Conservation (phyloP, 208 protist species). For the Vickermania ingenoplastis region DNA sequence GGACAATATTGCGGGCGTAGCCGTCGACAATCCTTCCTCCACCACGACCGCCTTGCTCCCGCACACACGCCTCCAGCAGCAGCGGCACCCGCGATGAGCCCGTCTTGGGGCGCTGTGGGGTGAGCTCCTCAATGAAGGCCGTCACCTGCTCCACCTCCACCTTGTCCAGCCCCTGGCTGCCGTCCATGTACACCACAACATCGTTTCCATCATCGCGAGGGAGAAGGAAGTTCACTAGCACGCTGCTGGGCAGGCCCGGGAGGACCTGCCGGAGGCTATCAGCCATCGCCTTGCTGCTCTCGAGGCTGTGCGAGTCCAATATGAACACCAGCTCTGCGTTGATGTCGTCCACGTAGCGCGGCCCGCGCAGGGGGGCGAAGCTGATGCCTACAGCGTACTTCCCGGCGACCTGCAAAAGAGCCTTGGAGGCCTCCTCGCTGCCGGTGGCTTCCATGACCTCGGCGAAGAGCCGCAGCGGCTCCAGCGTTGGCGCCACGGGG, state of each 20-base stretch:
- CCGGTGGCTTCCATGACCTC: not conserved
- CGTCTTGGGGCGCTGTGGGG: conserved; percentile 14
- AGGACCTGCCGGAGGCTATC: conserved; percentile 18
- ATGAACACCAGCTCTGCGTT: conserved; percentile 70
- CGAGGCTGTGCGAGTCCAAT: conserved; percentile 36
- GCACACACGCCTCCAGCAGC: conserved; percentile 22
- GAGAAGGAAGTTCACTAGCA: conserved; percentile 44
- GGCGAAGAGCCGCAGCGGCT: conserved; percentile 25
- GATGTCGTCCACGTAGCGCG: conserved; percentile 3
- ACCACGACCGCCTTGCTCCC: conserved; percentile 4
- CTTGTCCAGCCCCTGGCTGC: conserved; percentile 10
- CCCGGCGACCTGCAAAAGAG: not conserved
- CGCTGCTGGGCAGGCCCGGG: conserved; percentile 22
- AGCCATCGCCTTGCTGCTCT: conserved; percentile 14
- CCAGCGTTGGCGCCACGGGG: conserved; percentile 7
- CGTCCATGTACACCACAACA: conserved; percentile 12
- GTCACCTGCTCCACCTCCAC: conserved; percentile 11
- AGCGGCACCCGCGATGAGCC: conserved; percentile 20
- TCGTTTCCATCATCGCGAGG: conserved; percentile 13
- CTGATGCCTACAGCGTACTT: conserved; percentile 29
- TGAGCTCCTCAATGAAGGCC: conserved; percentile 8
- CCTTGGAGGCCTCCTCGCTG: not conserved
- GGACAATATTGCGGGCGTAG: conserved; percentile 58
- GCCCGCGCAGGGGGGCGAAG: conserved; percentile 37
- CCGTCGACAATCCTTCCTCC: conserved; percentile 27